These are phyloP conservation scores for Candida multigemmis DNA, from an alignment of 805 yeast species.

Conservation along the genomic window DNA sequence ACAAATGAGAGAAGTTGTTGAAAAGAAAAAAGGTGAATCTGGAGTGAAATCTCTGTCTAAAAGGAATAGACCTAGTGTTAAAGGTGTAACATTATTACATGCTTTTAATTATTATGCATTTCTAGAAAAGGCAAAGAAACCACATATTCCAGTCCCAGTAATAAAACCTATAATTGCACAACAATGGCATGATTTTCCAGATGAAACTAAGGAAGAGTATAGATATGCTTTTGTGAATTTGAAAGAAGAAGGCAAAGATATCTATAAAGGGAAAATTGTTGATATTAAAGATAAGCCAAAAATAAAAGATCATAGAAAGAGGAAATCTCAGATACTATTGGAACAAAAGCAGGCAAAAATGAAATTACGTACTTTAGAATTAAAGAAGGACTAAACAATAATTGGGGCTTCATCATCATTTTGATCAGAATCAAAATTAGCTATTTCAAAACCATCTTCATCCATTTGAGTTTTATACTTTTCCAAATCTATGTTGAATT, in stretches of 20 bases:
- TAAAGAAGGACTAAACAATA: slow-evolving; percentile 9
- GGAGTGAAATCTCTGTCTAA: too few species aligned
- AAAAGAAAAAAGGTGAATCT: too few species aligned
- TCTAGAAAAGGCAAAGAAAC: too few species aligned
- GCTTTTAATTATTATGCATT: too few species aligned
- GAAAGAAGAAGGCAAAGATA: slow-evolving; percentile 22
- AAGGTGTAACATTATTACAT: too few species aligned
- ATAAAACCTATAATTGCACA: too few species aligned
- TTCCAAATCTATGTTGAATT: slow-evolving; percentile 7
- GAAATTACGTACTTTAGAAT: neutral
- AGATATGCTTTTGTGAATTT: too few species aligned
- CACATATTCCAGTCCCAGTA: too few species aligned
- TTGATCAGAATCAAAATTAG: slow-evolving; percentile 12
- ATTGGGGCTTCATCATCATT: slow-evolving; percentile 20
- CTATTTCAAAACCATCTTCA: slow-evolving; percentile 14
- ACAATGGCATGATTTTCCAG: too few species aligned
- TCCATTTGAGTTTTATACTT: slow-evolving; percentile 6
- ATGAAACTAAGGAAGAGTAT: too few species aligned
- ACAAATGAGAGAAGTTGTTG: too few species aligned
- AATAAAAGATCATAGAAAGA: neutral
- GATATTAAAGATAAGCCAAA: slow-evolving; percentile 12
- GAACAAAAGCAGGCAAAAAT: neutral
- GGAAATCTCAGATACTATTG: neutral
- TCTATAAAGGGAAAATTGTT: slow-evolving; percentile 18
- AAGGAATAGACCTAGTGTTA: too few species aligned